Evolutionary conservation across 768 basidiomycete species (phyloP), one percentile per base, ranked within the genome.

Genomic region (Lactarius evosmus): DNA sequence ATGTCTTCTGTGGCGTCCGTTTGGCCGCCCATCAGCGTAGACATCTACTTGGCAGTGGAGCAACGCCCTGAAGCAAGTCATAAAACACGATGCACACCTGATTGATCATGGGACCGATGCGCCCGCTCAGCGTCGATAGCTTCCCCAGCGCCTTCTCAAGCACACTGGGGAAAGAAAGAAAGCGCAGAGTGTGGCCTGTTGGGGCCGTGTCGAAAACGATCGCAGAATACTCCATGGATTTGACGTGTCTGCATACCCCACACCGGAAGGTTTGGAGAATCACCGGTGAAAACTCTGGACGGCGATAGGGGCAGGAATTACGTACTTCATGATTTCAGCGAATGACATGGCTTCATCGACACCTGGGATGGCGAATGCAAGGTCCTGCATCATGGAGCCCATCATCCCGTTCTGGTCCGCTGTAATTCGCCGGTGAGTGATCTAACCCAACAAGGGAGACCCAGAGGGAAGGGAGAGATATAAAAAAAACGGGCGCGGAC

Each of bases 311-410:
- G 41, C 46, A 17, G 50, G 25, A 17, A 7, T 7, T 12, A 77
- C 86, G 62, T 63, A 97, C 96, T 98, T 99, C 97, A 98, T 99
- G 75, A 99, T 97, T 76, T 99, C 97, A 0, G 97, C 97, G 70
- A 99, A 99, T 67, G 94, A 95, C 97, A 99, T 98, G 4, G 97
- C 97, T 77, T 99, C 97, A 71, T 99, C 97, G 14, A 99, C 96
- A 77, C 97, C 97, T 0, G 97, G 97, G 62, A 99, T 98, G 2
- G 97, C 95, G 72, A 99, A 99, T 0, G 97, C 97, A 50, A 99
- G 83, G 77, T 99, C 97, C 75, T 99, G 97, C 93, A 99, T 97
- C 95, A 99, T 98, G 66, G 89, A 87, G 52, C 94, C 94, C 96
- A 98, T 98, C 81, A 96, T 95, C 12, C 90, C 89, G 71, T 90